A percentile compares a stretch with the other conserved stretches of the same genome.
These are phyloP conservation scores for Abelmoschus esculentus DNA, from an alignment of 345 rosid genomes.

Conservation along the genomic window DNA sequence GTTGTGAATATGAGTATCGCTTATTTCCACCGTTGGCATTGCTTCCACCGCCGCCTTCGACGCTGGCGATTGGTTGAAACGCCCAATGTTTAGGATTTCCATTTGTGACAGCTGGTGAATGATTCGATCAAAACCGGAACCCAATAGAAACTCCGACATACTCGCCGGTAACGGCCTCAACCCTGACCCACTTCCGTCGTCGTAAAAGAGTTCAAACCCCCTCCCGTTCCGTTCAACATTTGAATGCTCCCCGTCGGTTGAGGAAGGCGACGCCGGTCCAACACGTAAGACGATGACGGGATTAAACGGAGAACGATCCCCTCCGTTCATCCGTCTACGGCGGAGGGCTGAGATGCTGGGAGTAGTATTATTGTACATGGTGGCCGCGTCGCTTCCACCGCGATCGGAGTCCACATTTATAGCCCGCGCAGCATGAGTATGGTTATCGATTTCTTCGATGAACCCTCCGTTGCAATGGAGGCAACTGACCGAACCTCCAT, in stretches of 20 bases:
- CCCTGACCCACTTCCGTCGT: conserved; percentile 68
- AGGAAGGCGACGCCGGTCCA: conserved; percentile 11
- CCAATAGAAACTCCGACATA: conserved; percentile 77
- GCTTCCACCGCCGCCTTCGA: conserved; percentile 80
- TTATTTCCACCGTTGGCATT: conserved; percentile 55
- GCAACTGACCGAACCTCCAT: conserved; percentile 39
- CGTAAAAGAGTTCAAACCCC: conserved; percentile 66
- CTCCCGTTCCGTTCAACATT: conserved; percentile 21
- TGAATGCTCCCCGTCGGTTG: neutral
- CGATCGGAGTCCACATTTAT: neutral
- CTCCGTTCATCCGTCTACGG: conserved; percentile 31
- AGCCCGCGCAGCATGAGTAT: neutral
- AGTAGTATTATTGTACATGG: conserved; percentile 25
- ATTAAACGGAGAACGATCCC: conserved; percentile 61
- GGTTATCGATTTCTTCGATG: conserved; percentile 51
- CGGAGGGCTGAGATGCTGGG: conserved; percentile 13
- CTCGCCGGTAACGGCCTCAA: conserved; percentile 58
- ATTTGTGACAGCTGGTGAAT: conserved; percentile 74
- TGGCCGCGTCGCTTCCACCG: neutral
- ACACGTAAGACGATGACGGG: conserved; percentile 76
- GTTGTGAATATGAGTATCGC: conserved; percentile 21
- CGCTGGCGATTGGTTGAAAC: conserved; percentile 63
- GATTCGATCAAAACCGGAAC: conserved; percentile 78
- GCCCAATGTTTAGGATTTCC: conserved; percentile 48
- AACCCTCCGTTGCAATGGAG: conserved; percentile 82